Evolutionary conservation across 2,329 filamentous ascomycete species (phyloP).

Genomic region (Drechslerella coelobrocha): DNA sequence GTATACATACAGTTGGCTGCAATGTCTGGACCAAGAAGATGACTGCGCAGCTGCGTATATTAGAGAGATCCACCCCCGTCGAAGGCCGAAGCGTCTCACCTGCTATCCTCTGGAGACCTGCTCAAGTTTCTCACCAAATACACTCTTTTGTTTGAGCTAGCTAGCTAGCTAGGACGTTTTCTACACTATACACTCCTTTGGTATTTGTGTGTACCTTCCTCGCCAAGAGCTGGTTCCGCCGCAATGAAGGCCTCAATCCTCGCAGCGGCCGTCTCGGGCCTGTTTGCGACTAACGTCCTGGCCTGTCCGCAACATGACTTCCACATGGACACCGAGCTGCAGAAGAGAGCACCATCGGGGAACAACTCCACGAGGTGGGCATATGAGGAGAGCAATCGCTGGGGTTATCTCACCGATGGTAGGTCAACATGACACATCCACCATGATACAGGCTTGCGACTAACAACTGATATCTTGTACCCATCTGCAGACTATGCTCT

Average conservation of each 20-base stretch:
- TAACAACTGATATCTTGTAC: constrained; percentile 13
- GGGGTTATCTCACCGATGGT: constrained; percentile 58
- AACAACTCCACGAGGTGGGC: constrained; percentile 53
- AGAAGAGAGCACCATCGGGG: constrained; percentile 33
- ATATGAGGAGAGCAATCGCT: constrained; percentile 59
- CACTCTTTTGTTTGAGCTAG: background rate
- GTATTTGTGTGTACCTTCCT: background rate
- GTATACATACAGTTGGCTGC: background rate
- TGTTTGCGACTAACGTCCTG: constrained; percentile 37
- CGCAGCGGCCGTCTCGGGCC: constrained; percentile 11
- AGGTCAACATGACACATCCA: constrained; percentile 16
- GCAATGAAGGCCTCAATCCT: constrained; percentile 18
- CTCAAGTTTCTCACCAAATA: background rate
- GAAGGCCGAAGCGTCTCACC: background rate
- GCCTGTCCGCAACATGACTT: constrained; percentile 53
- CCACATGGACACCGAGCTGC: constrained; percentile 24
- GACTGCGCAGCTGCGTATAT: background rate
- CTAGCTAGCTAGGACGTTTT: no score
- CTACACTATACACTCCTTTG: background rate
- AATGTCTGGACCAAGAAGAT: background rate
- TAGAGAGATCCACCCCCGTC: no score
- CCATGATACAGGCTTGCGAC: no score
- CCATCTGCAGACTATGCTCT: constrained; percentile 57
- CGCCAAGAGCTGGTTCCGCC: background rate
- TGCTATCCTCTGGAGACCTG: background rate